phyloP scores from a whole-genome alignment of 2,329 filamentous ascomycete species.

The Teratosphaeria destructans region DNA sequence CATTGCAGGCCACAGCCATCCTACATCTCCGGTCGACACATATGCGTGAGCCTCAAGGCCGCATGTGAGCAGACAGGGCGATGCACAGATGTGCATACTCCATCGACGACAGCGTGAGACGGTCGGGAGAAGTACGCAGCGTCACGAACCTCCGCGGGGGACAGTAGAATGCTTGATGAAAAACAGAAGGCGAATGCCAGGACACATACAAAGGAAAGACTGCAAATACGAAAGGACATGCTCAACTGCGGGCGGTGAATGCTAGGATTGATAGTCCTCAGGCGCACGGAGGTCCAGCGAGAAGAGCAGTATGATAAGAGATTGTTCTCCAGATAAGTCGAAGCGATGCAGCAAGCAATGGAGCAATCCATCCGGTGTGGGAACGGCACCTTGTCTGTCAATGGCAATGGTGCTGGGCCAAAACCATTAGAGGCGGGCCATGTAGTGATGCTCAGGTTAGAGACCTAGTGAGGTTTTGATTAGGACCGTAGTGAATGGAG shows the following conservation, averaged over 20 bases:
- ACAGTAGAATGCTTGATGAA: not conserved
- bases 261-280: no score
- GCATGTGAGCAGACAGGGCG: not conserved
- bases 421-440: not conserved
- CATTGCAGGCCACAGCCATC: not conserved
- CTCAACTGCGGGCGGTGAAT: not conserved
- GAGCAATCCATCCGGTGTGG: not conserved
- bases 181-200: not conserved
- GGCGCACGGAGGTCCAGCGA: no score
- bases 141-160: not conserved
- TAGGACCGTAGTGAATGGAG: not conserved
- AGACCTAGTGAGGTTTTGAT: not conserved
- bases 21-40: not conserved
- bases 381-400: not conserved
- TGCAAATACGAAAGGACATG: not conserved
- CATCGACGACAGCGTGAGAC: not conserved
- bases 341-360: not conserved
- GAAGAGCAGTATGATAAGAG: not conserved
- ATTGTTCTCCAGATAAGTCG: no score
- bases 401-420: not conserved
- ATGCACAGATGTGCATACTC: not conserved
- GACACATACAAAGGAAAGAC: not conserved
- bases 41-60: not conserved
- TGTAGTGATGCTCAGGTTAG: not conserved
- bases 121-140: not conserved